Percentiles rank a stretch among this genome's conserved stretches.
Evolutionary conservation across 78 protist species (phyloP).

Genomic region (slime mould (Dictyostelium discoideum)): DNA sequence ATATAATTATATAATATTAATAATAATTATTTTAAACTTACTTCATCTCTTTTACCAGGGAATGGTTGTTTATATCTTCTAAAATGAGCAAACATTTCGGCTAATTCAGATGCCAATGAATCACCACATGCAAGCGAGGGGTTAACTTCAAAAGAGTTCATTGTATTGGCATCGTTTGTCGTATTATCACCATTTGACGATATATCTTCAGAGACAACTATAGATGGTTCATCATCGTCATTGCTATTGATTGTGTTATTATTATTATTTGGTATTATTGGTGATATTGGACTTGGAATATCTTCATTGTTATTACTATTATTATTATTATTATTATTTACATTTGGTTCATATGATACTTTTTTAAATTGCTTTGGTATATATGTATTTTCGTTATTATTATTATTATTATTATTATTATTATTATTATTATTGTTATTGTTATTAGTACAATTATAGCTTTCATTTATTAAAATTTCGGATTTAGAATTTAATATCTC

Average conservation of each 20-base stretch:
- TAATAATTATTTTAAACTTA: neutral
- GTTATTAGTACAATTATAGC: conserved; percentile 20
- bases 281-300: conserved; percentile 11
- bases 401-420: neutral
- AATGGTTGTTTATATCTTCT: conserved; percentile 53
- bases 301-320: neutral
- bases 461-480: conserved; percentile 25
- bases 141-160: conserved; percentile 1
- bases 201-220: conserved; percentile 12
- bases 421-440: neutral
- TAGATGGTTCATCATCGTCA: conserved; percentile 8
- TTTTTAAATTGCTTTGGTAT: neutral
- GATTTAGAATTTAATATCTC: conserved; percentile 16
- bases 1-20: neutral
- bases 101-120: conserved; percentile 7
- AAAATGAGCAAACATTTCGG: conserved; percentile 53
- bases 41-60: conserved; percentile 57
- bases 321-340: neutral
- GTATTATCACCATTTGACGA: neutral
- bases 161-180: neutral
- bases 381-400: neutral
- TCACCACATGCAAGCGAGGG: conserved; percentile 5
- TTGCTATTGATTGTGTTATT: neutral
- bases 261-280: neutral
- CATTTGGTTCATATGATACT: neutral